Conservation (phyloP, 148 eudicot species). For the Rhododendron williamsianum region DNA sequence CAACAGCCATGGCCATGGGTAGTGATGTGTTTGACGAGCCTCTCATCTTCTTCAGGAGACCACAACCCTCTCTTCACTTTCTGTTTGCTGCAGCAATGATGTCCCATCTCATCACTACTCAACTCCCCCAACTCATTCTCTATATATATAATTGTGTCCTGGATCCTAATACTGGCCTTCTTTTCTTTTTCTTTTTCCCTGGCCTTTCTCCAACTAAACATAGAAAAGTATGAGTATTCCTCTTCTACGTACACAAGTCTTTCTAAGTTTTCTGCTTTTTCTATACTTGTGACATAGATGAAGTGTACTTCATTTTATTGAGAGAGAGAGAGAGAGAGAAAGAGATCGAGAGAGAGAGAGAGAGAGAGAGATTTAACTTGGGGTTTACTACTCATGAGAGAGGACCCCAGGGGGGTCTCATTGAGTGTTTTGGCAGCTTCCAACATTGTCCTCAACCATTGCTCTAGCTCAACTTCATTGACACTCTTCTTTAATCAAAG, state of each 20-base stretch:
- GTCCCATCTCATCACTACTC: conserved; percentile 28
- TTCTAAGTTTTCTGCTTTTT: not conserved
- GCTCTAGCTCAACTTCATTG: conserved; percentile 8
- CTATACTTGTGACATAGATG: conserved; percentile 8
- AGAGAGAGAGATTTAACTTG: conserved; percentile 12
- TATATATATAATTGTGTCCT: not conserved
- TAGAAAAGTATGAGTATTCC: not conserved
- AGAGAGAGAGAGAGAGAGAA: conserved; percentile 6
- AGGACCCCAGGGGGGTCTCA: not conserved
- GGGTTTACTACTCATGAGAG: conserved; percentile 9
- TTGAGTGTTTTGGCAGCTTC: conserved; percentile 22
- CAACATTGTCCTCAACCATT: conserved; percentile 6
- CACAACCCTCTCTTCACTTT: conserved; percentile 48
- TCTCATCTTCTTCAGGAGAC: conserved; percentile 56
- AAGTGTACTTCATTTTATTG: conserved; percentile 6
- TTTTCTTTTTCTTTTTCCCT: not conserved
- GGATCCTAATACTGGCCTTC: not conserved
- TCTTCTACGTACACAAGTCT: conserved; percentile 9
- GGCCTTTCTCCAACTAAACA: not conserved
- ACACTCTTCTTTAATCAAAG: conserved; percentile 8
- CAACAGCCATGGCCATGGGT: conserved; percentile 52
- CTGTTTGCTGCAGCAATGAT: conserved; percentile 52
- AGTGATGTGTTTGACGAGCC: conserved; percentile 40
- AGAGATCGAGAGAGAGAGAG: not conserved
- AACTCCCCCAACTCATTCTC: not conserved